Evolutionary conservation across 164 flowering plant species (phyloP).

Genomic region (Vitis cinerea): DNA sequence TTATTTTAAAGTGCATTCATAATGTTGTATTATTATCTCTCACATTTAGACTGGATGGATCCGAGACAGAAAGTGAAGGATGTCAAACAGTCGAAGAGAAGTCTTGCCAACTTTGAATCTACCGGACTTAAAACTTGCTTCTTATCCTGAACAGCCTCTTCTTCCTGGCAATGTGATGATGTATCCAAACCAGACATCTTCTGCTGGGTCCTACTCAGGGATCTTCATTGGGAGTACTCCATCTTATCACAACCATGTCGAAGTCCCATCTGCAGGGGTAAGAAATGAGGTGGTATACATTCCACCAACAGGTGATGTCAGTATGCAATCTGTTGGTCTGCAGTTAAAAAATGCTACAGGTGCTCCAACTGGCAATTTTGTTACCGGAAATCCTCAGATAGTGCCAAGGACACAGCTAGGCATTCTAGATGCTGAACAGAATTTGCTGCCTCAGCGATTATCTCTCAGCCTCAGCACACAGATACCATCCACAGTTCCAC

Average conservation of each 20-base stretch:
- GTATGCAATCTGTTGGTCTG: constrained; percentile 26
- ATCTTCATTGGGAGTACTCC: constrained; percentile 24
- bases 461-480: constrained; percentile 73
- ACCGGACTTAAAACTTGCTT: constrained; percentile 11
- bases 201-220: constrained; percentile 24
- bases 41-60: background rate
- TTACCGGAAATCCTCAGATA: constrained; percentile 32
- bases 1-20: no score
- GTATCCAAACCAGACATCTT: constrained; percentile 26
- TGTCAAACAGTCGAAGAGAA: constrained; percentile 13
- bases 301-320: constrained; percentile 21
- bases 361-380: constrained; percentile 25
- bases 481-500: constrained; percentile 42
- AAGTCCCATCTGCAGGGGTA: constrained; percentile 16
- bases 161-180: constrained; percentile 21
- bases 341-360: constrained; percentile 21
- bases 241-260: constrained; percentile 19
- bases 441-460: constrained; percentile 51
- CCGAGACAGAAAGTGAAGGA: background rate
- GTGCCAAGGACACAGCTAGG: constrained; percentile 32
- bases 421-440: constrained; percentile 39
- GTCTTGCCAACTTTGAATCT: constrained; percentile 9
- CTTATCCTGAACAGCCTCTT: constrained; percentile 11
- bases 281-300: constrained; percentile 33
- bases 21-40: no score